Evolutionary conservation across 208 protist genomes (phyloP), one percentile per base, ranked within the genome.

Genomic region (Lotmaria passim): DNA sequence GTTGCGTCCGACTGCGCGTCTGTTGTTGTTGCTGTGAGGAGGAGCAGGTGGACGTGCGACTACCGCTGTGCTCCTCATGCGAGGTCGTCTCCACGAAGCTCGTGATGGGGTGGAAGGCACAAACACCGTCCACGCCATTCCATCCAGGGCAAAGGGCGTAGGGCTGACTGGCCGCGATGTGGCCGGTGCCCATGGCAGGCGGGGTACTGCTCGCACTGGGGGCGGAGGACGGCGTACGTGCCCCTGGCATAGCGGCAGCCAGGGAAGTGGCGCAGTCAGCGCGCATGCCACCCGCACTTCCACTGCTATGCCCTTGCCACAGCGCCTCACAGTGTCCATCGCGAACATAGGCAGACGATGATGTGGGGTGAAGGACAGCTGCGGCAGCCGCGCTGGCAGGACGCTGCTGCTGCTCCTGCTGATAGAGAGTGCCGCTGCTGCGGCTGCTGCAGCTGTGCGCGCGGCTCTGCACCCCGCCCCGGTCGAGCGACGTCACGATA

Each of bases 91-190:
- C 62, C 34, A 53, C 43, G 61, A 31, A 17, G 52, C 14, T 57
- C 5, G 69, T 61, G 47, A 67, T 53, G 26, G 69, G 59, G 69
- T 31, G 46, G 39, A 67, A 19, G 50, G 59, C 48, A n/a, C 51
- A 61, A 8, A 61, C 41, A 59, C 58, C 28, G 14, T 57, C 59
- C 26, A 15, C 47, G 31, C 15, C 34, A 3, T 8, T 24, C 55
- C 55, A 46, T 33, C 21, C n/a, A 7, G 55, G 55, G 36, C 46
- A 64, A 11, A 64, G 28, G 5, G 59, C 7, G 33, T 34, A 38
- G 2, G 43, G 31, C 28, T 19, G 14, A 0, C 30, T 12, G 0
- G n/a, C 23, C 2, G 34, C 10, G 28, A 46, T 36, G 48, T 58
- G 36, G 38, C 48, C 11, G 0, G 23, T 24, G 43, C 34, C 38